phyloP scores from a whole-genome alignment of 2,329 filamentous ascomycete species.

The Rhinocladiella similis region DNA sequence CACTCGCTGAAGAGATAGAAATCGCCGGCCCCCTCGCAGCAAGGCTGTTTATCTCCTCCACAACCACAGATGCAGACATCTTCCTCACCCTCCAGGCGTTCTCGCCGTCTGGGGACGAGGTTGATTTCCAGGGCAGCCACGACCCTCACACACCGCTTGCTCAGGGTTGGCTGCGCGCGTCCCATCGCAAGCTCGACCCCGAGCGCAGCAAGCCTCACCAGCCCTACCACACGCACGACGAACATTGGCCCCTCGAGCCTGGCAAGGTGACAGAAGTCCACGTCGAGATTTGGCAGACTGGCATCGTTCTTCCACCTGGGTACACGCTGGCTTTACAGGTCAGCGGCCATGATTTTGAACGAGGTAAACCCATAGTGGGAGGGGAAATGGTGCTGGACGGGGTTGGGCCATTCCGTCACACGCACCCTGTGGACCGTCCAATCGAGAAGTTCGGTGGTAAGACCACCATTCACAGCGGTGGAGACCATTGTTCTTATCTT shows the following conservation, averaged over 20 bases:
- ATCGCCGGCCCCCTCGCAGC: slow-evolving; percentile 14
- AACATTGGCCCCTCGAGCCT: slow-evolving; percentile 7
- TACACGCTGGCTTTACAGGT: slow-evolving; percentile 11
- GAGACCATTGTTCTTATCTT: too few relatives aligned
- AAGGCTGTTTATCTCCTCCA: slow-evolving; percentile 12
- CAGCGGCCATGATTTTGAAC: slow-evolving; percentile 13
- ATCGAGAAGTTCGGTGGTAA: too few relatives aligned
- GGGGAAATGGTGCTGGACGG: too few relatives aligned
- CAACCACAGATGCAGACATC: slow-evolving; percentile 12
- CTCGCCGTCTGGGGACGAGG: slow-evolving; percentile 4
- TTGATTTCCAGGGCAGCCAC: slow-evolving; percentile 13
- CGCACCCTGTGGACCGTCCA: too few relatives aligned
- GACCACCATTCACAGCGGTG: too few relatives aligned
- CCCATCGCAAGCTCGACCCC: slow-evolving; percentile 13
- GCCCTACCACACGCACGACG: slow-evolving; percentile 13
- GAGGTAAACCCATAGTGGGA: too few relatives aligned
- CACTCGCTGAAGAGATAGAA: slow-evolving; percentile 7
- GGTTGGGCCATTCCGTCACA: too few relatives aligned
- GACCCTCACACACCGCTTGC: slow-evolving; percentile 18
- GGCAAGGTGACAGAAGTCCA: slow-evolving; percentile 11
- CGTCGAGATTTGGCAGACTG: slow-evolving; percentile 16
- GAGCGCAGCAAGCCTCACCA: slow-evolving; percentile 1
- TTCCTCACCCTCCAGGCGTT: slow-evolving; percentile 17
- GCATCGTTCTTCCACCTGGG: slow-evolving; percentile 10
- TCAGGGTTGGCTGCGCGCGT: slow-evolving; percentile 18